Conservation (phyloP, 495 filamentous ascomycete species). For the Ascodesmis nigricans region DNA sequence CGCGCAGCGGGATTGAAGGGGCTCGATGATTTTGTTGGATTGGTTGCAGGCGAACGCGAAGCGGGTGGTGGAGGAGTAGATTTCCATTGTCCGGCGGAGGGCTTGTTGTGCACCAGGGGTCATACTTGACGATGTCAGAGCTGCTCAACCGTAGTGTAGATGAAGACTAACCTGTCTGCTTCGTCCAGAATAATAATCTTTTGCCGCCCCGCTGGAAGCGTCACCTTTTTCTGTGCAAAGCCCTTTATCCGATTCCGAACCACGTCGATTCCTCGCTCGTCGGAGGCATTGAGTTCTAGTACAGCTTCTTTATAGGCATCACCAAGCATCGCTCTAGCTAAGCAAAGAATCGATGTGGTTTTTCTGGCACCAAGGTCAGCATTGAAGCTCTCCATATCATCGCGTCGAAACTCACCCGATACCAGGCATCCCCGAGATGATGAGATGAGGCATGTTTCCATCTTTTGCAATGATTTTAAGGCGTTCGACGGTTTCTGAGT, state of each 20-base stretch:
- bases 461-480: constrained; percentile 98
- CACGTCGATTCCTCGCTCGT: constrained; percentile 95
- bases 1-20: constrained; percentile 83
- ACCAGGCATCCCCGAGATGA: constrained; percentile 97
- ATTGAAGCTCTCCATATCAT: neutral
- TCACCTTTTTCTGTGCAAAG: constrained; percentile 98
- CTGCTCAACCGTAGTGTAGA: neutral
- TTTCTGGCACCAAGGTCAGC: constrained; percentile 27
- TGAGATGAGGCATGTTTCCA: constrained; percentile 98
- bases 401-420: constrained; percentile 36
- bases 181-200: constrained; percentile 97
- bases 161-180: constrained; percentile 46
- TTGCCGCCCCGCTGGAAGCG: constrained; percentile 68
- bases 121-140: constrained; percentile 35
- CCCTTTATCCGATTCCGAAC: constrained; percentile 97
- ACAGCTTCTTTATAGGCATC: constrained; percentile 96
- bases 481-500: constrained; percentile 90
- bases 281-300: constrained; percentile 82
- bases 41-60: constrained; percentile 99
- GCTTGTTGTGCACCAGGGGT: constrained; percentile 92
- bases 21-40: constrained; percentile 98
- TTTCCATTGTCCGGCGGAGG: constrained; percentile 92
- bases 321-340: constrained; percentile 78
- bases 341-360: constrained; percentile 85
- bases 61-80: constrained; percentile 85